Evolutionary conservation across 2,329 filamentous ascomycete genomes (phyloP), one percentile per base, ranked within the genome.

Genomic region (Diplodia intermedia): DNA sequence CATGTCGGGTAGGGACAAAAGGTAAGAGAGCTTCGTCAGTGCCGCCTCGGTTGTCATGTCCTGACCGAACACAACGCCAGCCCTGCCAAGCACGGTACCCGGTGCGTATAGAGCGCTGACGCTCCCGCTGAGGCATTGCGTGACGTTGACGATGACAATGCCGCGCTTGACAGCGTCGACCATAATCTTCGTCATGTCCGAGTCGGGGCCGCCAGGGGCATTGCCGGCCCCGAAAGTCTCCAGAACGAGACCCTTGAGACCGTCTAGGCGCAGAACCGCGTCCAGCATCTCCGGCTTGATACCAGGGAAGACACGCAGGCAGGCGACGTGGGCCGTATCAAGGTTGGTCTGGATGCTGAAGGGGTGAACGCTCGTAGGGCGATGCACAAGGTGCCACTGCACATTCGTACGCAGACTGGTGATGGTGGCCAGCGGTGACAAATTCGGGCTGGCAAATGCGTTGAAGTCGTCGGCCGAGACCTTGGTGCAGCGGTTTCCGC

Each of bases 151-250:
- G 69, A 97, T 90, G 69, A 95, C 88, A 71, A 95, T 89, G 47
- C 92, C 93, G 69, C 92, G 87, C 75, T 89, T 84, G 50, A 97
- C 92, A 26, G 92, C 93, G 53, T 89, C 87, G 20, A 88, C 86
- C 73, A 97, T 88, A 60, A 94, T 91, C 66, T 88, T 88, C 18
- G 91, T 93, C 77, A 97, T 86, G 63, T 88, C 89, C 67, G 91
- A 91, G 75, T 95, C 91, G 57, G 89, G 86, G 36, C 92, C 93
- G 49, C 90, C 91, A 2, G 94, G 94, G 12, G 94, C 91, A 79
- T 97, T 97, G 68, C 94, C 94, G 77, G 95, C 93, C 69, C 94
- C 94, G 78, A 97, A 97, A 0, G 93, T 97, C 81, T 97, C 93
- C 53, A 97, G 86, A 49, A 97, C 89, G 61, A 97, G 84, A 1